Evolutionary conservation across 306 rosid species (phyloP).

Genomic region (Gastrolobium villosum): DNA sequence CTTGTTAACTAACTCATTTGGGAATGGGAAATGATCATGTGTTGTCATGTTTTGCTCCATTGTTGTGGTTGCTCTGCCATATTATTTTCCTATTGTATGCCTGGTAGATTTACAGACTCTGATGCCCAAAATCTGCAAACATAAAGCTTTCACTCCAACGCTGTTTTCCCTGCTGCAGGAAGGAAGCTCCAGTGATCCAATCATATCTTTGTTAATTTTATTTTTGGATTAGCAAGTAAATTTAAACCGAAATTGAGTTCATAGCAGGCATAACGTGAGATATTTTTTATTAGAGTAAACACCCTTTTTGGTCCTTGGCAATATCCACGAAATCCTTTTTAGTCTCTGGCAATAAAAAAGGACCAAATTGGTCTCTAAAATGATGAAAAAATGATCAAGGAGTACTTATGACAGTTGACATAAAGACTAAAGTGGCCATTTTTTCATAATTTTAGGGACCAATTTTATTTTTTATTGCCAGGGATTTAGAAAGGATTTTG

Average conservation of each 20-base stretch:
- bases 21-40: background rate
- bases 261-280: background rate
- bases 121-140: slow-evolving; percentile 3
- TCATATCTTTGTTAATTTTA: background rate
- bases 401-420: no score
- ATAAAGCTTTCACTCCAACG: background rate
- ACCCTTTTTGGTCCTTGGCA: no score
- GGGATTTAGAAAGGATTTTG: no score
- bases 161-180: slow-evolving; percentile 22
- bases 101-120: background rate
- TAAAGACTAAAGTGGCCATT: no score
- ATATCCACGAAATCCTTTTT: no score
- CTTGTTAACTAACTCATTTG: background rate
- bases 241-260: slow-evolving; percentile 1
- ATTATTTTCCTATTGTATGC: background rate
- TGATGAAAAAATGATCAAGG: no score
- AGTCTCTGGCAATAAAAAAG: no score
- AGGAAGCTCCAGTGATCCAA: background rate
- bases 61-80: slow-evolving; percentile 1
- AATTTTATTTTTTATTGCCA: no score
- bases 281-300: slow-evolving; percentile 16
- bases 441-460: no score
- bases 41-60: background rate
- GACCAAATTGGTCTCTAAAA: no score
- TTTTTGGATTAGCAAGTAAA: background rate